A percentile compares a stretch with the other conserved stretches of the same genome.
Conservation (phyloP, 306 rosid genomes). For the Geum urbanum region DNA sequence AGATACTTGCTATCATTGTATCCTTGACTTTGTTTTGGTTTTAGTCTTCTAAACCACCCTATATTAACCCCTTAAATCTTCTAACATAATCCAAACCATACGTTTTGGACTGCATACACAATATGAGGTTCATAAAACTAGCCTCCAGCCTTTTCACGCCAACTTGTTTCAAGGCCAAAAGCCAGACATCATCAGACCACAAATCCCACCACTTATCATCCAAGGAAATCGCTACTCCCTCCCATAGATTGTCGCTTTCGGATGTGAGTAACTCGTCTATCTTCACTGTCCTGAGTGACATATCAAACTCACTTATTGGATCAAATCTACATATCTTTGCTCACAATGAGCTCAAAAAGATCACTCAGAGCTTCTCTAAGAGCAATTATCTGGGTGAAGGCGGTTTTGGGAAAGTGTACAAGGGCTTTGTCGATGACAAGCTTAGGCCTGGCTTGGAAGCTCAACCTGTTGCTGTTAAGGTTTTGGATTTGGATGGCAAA, state of each 20-base stretch:
- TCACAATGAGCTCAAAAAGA: slow-evolving; percentile 52
- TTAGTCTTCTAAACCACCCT: slow-evolving; percentile 25
- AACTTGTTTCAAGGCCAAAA: slow-evolving; percentile 47
- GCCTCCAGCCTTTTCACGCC: slow-evolving; percentile 37
- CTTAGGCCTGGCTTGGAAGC: slow-evolving; percentile 51
- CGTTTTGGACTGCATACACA: slow-evolving; percentile 18
- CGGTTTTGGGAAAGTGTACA: slow-evolving; percentile 84
- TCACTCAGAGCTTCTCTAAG: slow-evolving; percentile 52
- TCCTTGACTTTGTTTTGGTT: slow-evolving; percentile 5
- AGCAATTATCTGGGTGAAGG: slow-evolving; percentile 77
- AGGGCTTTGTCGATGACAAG: slow-evolving; percentile 72
- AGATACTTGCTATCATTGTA: slow-evolving; percentile 17
- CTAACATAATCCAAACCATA: slow-evolving; percentile 17
- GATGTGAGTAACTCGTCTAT: slow-evolving; percentile 67
- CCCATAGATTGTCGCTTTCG: slow-evolving; percentile 59
- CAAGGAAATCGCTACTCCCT: slow-evolving; percentile 34
- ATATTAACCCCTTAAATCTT: slow-evolving; percentile 13
- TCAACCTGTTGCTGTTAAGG: slow-evolving; percentile 72
- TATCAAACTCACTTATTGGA: slow-evolving; percentile 65
- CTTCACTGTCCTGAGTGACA: slow-evolving; percentile 61
- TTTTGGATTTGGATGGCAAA: slow-evolving; percentile 71
- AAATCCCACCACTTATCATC: slow-evolving; percentile 25
- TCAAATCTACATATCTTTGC: slow-evolving; percentile 77
- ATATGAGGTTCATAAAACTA: slow-evolving; percentile 47
- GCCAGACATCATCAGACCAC: slow-evolving; percentile 17